Evolutionary conservation across 1,284 basidiomycete genomes (phyloP), one percentile per base, ranked within the genome.

Genomic region (Ustilago cynodontis): DNA sequence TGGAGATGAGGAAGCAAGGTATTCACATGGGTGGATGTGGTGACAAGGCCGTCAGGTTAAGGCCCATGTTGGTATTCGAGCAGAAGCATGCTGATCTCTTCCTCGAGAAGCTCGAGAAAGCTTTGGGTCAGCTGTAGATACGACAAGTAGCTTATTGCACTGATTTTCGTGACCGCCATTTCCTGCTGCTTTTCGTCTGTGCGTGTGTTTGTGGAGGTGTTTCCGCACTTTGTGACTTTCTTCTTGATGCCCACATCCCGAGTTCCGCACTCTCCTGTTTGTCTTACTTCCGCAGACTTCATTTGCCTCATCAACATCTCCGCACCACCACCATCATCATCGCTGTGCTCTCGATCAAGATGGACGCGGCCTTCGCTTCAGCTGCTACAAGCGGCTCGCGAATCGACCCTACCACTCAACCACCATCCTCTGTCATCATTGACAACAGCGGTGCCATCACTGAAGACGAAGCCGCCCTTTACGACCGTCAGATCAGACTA

Each of bases 401-500:
- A 49, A 28, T 49, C 22, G 59, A 58, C 5, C 53, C 67, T 3
- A 14, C 49, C 6, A 45, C 31, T 5, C 50, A 59, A 43, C 33
- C 41, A 7, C 35, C 41, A 4, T 1, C 54, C 0, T 26, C 59
- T n/a, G 13, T 55, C 2, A 33, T 39, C 24, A 29, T 24, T 2
- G 54, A 45, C 20, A 57, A 59, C 62, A 49, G 45, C 35, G 26
- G 45, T 28, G 53, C 62, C 1, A 66, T 80, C 6, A 80, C 71
- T 11, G 75, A 71, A 92, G 93, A 92, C 86, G 93, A 94, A 85
- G 93, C 92, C 18, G 92, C 92, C 6, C 87, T 98, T 31, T 98
- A 99, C 86, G 96, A 98, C 87, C 92, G 96, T 43, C 96, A 98
- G 87, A 98, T 99, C 88, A 91, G 97, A 29, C 88, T 98, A 70